phyloP scores from a whole-genome alignment of 2,329 filamentous ascomycete genomes.

The Sporothrix brunneoviolacea region DNA sequence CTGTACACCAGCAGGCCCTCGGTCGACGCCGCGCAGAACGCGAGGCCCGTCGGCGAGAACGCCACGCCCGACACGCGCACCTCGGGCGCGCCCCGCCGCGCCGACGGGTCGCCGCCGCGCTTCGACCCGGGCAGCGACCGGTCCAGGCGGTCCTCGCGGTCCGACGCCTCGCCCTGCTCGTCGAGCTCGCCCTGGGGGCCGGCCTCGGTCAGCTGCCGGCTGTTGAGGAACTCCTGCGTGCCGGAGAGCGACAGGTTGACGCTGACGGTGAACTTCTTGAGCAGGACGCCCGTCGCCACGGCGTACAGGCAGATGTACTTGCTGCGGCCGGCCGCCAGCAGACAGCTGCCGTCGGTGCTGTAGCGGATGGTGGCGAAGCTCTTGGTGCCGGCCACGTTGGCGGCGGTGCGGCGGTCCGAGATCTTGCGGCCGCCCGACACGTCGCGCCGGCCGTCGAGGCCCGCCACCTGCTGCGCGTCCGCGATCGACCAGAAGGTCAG shows the following conservation, averaged over 20 bases:
- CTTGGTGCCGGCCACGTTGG: constrained; percentile 85
- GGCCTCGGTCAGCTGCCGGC: constrained; percentile 81
- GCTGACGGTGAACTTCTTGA: constrained; percentile 94
- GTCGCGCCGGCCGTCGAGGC: constrained; percentile 83
- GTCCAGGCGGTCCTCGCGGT: constrained; percentile 79
- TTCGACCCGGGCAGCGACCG: constrained; percentile 75
- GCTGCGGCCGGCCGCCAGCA: constrained; percentile 89
- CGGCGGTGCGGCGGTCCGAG: constrained; percentile 81
- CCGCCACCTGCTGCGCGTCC: constrained; percentile 78
- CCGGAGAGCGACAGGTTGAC: constrained; percentile 93
- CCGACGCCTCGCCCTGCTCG: constrained; percentile 78
- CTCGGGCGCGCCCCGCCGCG: constrained; percentile 68
- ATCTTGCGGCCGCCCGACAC: constrained; percentile 87
- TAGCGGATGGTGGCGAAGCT: constrained; percentile 83
- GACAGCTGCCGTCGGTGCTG: constrained; percentile 83
- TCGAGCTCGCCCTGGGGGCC: constrained; percentile 82
- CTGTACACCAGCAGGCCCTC: constrained; percentile 93
- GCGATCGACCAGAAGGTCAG: constrained; percentile 90
- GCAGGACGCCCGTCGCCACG: constrained; percentile 80
- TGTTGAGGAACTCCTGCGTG: constrained; percentile 95
- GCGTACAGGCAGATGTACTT: constrained; percentile 98
- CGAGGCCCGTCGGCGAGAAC: constrained; percentile 81
- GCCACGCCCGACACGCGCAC: constrained; percentile 77
- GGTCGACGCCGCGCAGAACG: constrained; percentile 91
- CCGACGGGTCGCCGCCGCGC: constrained; percentile 73